Base-by-base conservation (phyloP, 768 basidiomycete genomes). In the Boletus fagicola region DNA sequence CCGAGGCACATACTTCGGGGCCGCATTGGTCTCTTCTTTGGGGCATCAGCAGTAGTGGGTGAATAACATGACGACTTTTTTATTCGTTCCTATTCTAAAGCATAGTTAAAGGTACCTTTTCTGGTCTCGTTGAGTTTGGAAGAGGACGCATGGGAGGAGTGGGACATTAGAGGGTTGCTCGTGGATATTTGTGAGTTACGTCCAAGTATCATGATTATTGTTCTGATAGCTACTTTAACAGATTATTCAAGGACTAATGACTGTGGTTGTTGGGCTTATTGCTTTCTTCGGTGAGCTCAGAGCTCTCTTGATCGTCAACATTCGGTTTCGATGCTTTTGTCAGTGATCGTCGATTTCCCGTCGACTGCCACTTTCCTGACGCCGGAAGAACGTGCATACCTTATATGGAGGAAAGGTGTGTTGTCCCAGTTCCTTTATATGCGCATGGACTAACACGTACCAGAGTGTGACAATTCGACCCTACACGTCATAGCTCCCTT, bases 11-110 rank as follows among this genome's bases (percentile, higher is more conserved):
- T 78, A 69, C 72, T 84, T 28, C 85, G 86, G 61, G 76, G 78
- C 57, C 81, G 86, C 9, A 76, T 87, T 39, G 84, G 80, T 3
- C 64, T 86, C 9, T 87, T 89, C 75, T 85, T 84, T 62, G 82
- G 83, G 12, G 83, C 85, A 16, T 85, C 86, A 10, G 82, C 84
- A 5, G 64, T 85, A 39, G 83, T 83, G 3, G 85, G 85, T 64
- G 28, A 54, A 18, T 28, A 10, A 39, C 13, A 24, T 18, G 6
- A 1, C 12, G 0, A 11, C 11, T 2, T 20, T 26, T 16, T 45
- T 20, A 1, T 26, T 1, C 20, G 2, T 0, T 1, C 13, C 1
- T 15, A 9, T 22, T 15, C 38, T 28, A 5, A 48, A 56, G 22
- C 13, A 15, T 33, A 33, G 31, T n/a, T 18, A 12, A 44, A 66